Evolutionary conservation across 306 rosid species (phyloP).

Genomic region (Fragaria vesca): DNA sequence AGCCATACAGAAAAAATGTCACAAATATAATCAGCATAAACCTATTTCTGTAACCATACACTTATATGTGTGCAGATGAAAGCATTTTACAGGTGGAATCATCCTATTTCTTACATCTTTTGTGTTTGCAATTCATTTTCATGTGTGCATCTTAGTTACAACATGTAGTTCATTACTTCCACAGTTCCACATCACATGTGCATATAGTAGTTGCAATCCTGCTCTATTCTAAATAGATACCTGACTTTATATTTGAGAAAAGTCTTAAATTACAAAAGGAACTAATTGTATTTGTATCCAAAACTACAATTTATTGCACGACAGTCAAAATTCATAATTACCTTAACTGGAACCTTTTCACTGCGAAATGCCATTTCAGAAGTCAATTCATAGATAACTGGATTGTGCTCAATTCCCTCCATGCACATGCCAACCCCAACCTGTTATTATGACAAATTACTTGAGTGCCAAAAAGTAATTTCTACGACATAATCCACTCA

Average conservation of each 20-base stretch:
- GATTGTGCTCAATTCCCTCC: constrained; percentile 98
- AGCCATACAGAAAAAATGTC: neutral
- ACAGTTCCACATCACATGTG: neutral
- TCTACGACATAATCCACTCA: neutral
- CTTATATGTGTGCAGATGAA: neutral
- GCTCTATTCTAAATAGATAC: neutral
- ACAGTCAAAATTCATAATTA: constrained; percentile 31
- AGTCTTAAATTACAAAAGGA: neutral
- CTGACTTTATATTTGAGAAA: neutral
- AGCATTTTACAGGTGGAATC: neutral
- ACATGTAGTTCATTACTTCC: neutral
- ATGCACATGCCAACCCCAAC: constrained; percentile 98
- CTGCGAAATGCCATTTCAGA: constrained; percentile 92
- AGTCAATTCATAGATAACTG: constrained; percentile 79
- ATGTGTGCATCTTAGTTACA: neutral
- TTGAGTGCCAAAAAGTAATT: constrained; percentile 3
- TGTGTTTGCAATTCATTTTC: neutral
- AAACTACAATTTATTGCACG: neutral
- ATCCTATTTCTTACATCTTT: neutral
- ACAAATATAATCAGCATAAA: neutral
- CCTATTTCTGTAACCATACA: neutral
- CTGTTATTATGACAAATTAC: constrained; percentile 37
- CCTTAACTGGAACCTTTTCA: constrained; percentile 65
- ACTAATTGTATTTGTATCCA: neutral
- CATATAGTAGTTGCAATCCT: neutral